These are phyloP conservation scores for Cyclotella choctawhatcheeana DNA, from an alignment of 108 stramenopile species.

Conservation along the genomic window DNA sequence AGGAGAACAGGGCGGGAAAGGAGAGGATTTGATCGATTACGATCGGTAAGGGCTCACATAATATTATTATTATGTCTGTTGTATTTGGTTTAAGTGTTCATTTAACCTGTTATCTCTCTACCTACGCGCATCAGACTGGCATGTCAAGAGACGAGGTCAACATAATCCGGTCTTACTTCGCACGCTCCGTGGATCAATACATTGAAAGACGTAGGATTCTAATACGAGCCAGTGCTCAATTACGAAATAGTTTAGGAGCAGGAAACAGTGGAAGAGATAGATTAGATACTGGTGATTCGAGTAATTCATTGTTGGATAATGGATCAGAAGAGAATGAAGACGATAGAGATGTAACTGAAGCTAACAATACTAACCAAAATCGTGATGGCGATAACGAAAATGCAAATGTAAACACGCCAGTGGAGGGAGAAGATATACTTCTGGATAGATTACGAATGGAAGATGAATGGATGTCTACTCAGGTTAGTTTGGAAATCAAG, in stretches of 20 bases:
- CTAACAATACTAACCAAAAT: background rate
- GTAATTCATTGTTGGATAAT: background rate
- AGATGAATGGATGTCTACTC: slow-evolving; percentile 84
- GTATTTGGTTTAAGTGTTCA: background rate
- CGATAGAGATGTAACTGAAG: background rate
- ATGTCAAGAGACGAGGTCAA: slow-evolving; percentile 67
- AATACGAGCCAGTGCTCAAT: slow-evolving; percentile 27
- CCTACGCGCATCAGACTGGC: slow-evolving; percentile 58
- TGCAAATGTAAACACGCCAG: slow-evolving; percentile 33
- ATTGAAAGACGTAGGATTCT: slow-evolving; percentile 44
- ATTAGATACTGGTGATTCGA: background rate
- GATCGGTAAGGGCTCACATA: slow-evolving; percentile 41
- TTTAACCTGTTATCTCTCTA: too few species aligned
- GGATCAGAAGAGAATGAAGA: background rate
- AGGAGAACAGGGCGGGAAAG: slow-evolving; percentile 37
- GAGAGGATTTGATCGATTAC: slow-evolving; percentile 84
- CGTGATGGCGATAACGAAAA: slow-evolving; percentile 30
- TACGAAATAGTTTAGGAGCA: slow-evolving; percentile 13
- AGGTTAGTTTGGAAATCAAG: slow-evolving; percentile 41
- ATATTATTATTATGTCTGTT: background rate
- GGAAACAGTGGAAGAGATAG: background rate
- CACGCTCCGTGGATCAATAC: slow-evolving; percentile 74
- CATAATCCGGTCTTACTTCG: slow-evolving; percentile 81
- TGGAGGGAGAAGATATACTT: slow-evolving; percentile 48
- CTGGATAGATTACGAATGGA: slow-evolving; percentile 60